Evolutionary conservation across 176 grass and related monocot species (phyloP), one percentile per base, ranked within the genome.

Genomic region (Triticum urartu): DNA sequence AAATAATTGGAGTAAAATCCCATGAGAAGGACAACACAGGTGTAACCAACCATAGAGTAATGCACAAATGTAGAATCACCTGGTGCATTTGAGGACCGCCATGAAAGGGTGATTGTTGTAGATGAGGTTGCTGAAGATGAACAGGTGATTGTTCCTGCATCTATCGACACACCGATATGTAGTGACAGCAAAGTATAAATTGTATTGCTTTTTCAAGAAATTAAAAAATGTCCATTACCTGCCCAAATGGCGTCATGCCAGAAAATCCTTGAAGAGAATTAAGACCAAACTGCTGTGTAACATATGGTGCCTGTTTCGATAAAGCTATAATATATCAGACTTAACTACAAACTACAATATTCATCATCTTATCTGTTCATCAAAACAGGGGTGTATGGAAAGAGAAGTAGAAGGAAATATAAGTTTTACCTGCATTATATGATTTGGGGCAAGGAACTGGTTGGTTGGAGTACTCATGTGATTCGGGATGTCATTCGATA

Each of bases 91-190:
- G 91, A 74, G 89, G 82, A 40, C 56, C 88, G 43, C 77, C 77
- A 88, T 95, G 91, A 84, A 95, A 97, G 28, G 89, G 61, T 85
- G 92, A 83, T 42, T 88, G 92, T 66, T 93, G 95, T 73, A 97
- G 83, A 86, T 92, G 79, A 86, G 75, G 79, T 79, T 87, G 92
- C 17, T 87, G 92, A 40, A 94, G 81, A 60, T 67, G 58, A 67
- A 76, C 60, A 80, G 78, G 67, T 63, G 89, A 86, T 40, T 89
- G 80, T 70, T 97, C 92, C 83, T 97, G 92, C 83, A 97, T 93
- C 92, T 89, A 78, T 62, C 14, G 5, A 15, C 88, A 88, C 30
- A 24, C 70, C 58, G 20, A 67, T 71, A 79, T 83, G 68, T 47
- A 66, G 8, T 85, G 7, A 82, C 43, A 11, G 62, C 39, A 18